Base-by-base conservation (phyloP, 2,329 filamentous ascomycete species). In the Lasiodiplodia theobromae region DNA sequence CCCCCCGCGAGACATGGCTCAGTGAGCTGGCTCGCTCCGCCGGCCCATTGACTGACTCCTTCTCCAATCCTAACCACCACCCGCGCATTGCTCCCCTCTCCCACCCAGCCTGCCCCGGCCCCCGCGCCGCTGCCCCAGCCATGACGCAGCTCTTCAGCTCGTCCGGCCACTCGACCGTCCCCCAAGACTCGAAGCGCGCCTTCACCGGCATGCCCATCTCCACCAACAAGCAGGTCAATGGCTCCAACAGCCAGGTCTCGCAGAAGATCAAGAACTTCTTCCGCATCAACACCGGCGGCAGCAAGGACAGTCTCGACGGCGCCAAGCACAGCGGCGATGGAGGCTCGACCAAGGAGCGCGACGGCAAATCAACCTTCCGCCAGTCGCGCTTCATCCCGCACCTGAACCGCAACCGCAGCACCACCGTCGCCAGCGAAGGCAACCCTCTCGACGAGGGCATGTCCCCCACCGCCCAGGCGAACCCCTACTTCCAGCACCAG, bases 401-500 rank as follows among this genome's bases (percentile, higher is more conserved):
- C 74, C 93, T 96, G 77, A 91, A 91, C 77, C 91, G 95, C 74
- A 93, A 95, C 78, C 90, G 95, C 75, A 96, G 94, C 44, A 91
- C 92, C 70, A 98, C 95, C 31, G 92, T 96, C 68, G 93, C 93
- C 73, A 97, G 94, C 81, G 95, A 97, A 82, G 94, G 94, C 74
- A 94, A 97, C 77, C 88, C 91, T 69, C 86, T 97, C 72, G 95
- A 97, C 73, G 94, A 97, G 80, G 86, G 88, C 70, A 86, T 97
- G 76, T 97, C 94, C 77, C 96, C 96, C 31, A 98, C 94, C 4
- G 95, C 94, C 64, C 90, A 95, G 77, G 95, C 94, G 72, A 99
- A 99, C 79, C 96, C 96, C 21, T 99, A 99, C 82, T 99, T 98
- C 80, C 92, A 90, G 73, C 96, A 98, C 79, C 96, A 99, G 82